These are phyloP conservation scores for Aspergillus terreus DNA, from an alignment of 2,329 filamentous ascomycete genomes.

Conservation along the genomic window DNA sequence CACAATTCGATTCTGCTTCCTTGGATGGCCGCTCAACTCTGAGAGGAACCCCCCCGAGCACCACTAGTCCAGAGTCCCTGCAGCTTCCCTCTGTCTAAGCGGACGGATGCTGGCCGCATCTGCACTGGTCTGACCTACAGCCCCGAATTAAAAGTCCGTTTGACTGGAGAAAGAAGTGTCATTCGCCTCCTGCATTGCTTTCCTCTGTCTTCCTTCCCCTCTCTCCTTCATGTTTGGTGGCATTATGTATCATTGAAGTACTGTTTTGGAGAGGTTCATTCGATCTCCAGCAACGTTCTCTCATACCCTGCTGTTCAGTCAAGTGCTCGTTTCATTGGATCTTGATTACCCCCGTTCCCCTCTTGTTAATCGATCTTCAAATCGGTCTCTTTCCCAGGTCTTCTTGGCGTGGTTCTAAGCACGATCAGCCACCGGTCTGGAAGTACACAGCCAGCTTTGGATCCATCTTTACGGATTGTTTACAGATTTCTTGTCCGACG, in stretches of 20 bases:
- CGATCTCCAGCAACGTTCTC: conserved; percentile 15
- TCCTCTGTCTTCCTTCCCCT: conserved; percentile 10
- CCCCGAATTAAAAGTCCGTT: conserved; percentile 22
- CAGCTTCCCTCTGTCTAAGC: conserved; percentile 26
- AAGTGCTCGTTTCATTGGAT: conserved; percentile 14
- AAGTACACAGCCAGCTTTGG: neutral
- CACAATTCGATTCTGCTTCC: neutral
- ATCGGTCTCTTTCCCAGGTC: conserved; percentile 2
- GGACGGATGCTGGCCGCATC: conserved; percentile 17
- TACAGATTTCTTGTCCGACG: too few relatives aligned
- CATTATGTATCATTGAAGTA: conserved; percentile 23
- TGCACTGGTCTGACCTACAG: conserved; percentile 17
- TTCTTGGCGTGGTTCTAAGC: conserved; percentile 8
- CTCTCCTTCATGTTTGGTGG: conserved; percentile 10
- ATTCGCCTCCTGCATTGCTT: conserved; percentile 4
- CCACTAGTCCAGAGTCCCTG: conserved; percentile 25
- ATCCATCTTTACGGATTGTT: too few relatives aligned
- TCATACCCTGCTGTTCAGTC: conserved; percentile 7
- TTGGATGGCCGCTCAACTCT: neutral
- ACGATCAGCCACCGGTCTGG: neutral
- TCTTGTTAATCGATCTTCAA: conserved; percentile 6
- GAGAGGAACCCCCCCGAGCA: conserved; percentile 8
- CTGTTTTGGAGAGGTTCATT: conserved; percentile 18
- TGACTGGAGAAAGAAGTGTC: conserved; percentile 14
- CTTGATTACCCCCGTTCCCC: conserved; percentile 6